These are phyloP conservation scores for Fusarium cyanostomum DNA, from an alignment of 2,329 filamentous ascomycete species.

Conservation along the genomic window DNA sequence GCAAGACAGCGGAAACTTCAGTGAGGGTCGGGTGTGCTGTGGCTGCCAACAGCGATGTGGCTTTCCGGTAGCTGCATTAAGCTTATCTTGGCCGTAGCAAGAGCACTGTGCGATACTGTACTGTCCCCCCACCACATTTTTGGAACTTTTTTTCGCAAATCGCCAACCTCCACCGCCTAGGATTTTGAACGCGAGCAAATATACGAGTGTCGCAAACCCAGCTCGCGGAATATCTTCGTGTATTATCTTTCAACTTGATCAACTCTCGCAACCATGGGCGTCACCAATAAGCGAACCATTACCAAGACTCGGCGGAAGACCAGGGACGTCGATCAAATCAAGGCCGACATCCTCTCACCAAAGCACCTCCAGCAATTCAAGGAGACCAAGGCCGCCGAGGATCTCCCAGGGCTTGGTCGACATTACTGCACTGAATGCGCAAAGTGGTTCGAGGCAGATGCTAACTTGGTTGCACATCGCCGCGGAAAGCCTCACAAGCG, in stretches of 20 bases:
- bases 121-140: constrained; percentile 36
- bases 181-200: neutral
- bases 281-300: constrained; percentile 71
- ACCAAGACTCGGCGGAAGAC: constrained; percentile 79
- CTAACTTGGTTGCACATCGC: constrained; percentile 77
- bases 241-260: neutral
- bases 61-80: too few species aligned
- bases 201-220: constrained; percentile 2
- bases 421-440: constrained; percentile 93
- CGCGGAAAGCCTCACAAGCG: constrained; percentile 95
- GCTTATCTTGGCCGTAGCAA: neutral
- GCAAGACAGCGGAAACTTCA: too few species aligned
- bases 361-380: constrained; percentile 85
- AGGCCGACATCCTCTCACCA: constrained; percentile 79
- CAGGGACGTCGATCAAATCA: constrained; percentile 93
- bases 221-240: neutral
- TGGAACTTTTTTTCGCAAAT: constrained; percentile 35
- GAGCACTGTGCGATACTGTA: neutral
- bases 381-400: constrained; percentile 80
- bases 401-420: constrained; percentile 85
- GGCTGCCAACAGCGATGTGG: too few species aligned
- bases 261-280: constrained; percentile 64
- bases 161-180: constrained; percentile 27
- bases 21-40: too few species aligned
- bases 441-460: constrained; percentile 92